Evolutionary conservation across 2,329 filamentous ascomycete species (phyloP).

Genomic region (Zasmidium citrigriseum): DNA sequence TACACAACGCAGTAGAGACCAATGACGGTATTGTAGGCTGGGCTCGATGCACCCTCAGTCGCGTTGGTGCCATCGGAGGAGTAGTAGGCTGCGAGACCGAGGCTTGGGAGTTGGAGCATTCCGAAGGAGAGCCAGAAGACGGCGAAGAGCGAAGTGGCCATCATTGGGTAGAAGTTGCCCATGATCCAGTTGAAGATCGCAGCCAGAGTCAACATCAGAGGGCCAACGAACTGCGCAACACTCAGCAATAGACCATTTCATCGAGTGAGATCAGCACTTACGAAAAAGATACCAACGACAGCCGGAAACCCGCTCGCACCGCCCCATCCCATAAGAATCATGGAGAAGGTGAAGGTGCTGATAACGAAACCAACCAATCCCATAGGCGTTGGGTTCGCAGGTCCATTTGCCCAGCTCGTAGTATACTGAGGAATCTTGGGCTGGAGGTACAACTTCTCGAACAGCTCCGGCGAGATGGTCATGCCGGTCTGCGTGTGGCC

Average conservation of each 20-base stretch:
- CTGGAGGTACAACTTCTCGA: conserved; percentile 33
- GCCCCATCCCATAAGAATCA: conserved; percentile 43
- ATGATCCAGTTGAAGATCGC: conserved; percentile 57
- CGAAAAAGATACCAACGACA: conserved; percentile 45
- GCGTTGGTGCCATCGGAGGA: conserved; percentile 41
- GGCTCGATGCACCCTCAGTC: conserved; percentile 45
- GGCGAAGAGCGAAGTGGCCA: conserved; percentile 48
- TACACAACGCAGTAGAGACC: conserved; percentile 51
- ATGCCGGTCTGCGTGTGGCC: conserved; percentile 15
- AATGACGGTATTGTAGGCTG: conserved; percentile 52
- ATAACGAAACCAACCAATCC: conserved; percentile 41
- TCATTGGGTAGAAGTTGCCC: conserved; percentile 50
- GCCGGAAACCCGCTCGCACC: conserved; percentile 39
- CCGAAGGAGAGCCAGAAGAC: conserved; percentile 58
- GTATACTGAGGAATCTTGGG: conserved; percentile 30
- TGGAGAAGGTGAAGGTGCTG: conserved; percentile 42
- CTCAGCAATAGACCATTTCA: no score
- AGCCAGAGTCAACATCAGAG: conserved; percentile 49
- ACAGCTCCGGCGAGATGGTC: conserved; percentile 33
- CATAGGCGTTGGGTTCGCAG: conserved; percentile 33
- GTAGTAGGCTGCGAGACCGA: conserved; percentile 49
- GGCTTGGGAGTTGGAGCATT: conserved; percentile 52
- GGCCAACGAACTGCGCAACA: conserved; percentile 49
- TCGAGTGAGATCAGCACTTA: no score
- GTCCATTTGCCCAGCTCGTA: no score